Evolutionary conservation across 202 grass and related monocot genomes (phyloP).

Genomic region (Setaria viridis): DNA sequence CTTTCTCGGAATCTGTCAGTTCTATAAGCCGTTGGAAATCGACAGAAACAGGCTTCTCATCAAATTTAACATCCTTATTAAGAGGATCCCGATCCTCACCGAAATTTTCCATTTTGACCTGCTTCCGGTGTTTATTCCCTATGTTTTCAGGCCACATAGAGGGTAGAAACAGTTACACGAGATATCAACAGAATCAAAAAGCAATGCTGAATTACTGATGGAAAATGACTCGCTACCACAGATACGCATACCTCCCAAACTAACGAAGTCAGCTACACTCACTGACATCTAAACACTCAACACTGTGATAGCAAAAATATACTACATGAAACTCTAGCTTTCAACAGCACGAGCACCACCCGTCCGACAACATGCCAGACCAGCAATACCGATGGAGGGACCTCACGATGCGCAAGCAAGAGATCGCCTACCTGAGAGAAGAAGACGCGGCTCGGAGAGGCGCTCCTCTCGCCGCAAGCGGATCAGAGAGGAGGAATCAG

Average conservation of each 20-base stretch:
- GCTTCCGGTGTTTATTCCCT: constrained; percentile 59
- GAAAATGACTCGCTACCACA: background rate
- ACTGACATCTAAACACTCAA: background rate
- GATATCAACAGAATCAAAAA: constrained; percentile 30
- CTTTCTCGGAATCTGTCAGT: constrained; percentile 72
- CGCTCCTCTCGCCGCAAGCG: background rate
- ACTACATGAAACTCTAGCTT: too few species aligned
- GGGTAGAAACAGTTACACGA: background rate
- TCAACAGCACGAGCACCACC: background rate
- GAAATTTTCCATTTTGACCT: constrained; percentile 66
- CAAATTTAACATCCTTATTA: constrained; percentile 64
- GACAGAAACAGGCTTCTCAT: constrained; percentile 40
- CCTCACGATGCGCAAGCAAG: background rate
- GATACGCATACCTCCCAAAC: constrained; percentile 21
- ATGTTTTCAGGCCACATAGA: constrained; percentile 83
- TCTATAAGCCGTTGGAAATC: constrained; percentile 62
- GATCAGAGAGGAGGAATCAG: constrained; percentile 2
- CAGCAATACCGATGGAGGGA: too few species aligned
- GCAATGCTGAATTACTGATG: background rate
- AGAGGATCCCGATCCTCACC: constrained; percentile 53
- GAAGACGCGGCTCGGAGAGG: background rate
- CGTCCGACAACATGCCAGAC: constrained; percentile 39
- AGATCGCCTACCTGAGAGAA: constrained; percentile 20
- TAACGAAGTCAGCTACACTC: background rate
- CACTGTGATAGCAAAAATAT: too few species aligned